Percentiles rank a stretch among this genome's conserved stretches.
Conservation (phyloP, 352 stramenopile genomes). For the Globisporangium irregulare region DNA sequence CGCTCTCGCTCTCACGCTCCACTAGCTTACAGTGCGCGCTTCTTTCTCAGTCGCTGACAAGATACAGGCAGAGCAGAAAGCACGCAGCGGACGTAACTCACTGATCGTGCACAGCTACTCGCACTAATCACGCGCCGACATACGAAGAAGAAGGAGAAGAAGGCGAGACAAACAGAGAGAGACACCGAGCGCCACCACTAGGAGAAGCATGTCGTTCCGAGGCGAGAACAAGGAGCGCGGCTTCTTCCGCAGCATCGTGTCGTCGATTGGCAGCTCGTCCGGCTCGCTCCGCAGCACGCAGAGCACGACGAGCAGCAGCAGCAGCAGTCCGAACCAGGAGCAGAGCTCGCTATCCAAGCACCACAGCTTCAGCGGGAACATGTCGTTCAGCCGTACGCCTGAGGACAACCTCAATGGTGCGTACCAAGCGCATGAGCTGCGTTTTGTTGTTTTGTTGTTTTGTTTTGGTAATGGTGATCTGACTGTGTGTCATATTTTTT, state of each 20-base stretch:
- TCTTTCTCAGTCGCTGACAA: background rate
- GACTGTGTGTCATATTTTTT: background rate
- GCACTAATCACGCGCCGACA: background rate
- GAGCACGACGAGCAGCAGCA: constrained; percentile 31
- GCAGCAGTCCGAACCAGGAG: constrained; percentile 24
- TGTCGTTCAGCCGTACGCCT: constrained; percentile 54
- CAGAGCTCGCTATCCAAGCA: constrained; percentile 42
- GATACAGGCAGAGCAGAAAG: background rate
- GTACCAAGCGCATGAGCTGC: constrained; percentile 13
- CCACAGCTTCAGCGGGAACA: constrained; percentile 70
- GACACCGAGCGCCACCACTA: background rate
- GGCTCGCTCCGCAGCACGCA: constrained; percentile 23
- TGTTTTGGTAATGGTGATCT: background rate
- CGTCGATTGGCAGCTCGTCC: constrained; percentile 52
- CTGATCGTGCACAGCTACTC: background rate
- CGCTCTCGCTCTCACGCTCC: background rate
- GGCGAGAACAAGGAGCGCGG: constrained; percentile 34
- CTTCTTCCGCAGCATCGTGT: constrained; percentile 66
- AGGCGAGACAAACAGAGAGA: background rate
- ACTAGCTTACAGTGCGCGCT: background rate
- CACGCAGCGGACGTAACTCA: background rate
- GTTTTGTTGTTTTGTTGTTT: background rate
- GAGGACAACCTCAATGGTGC: constrained; percentile 28
- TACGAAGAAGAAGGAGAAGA: no score
- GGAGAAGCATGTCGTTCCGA: constrained; percentile 28